These are phyloP conservation scores for Pleurotus giganteus DNA, from an alignment of 768 basidiomycete species.

Conservation along the genomic window DNA sequence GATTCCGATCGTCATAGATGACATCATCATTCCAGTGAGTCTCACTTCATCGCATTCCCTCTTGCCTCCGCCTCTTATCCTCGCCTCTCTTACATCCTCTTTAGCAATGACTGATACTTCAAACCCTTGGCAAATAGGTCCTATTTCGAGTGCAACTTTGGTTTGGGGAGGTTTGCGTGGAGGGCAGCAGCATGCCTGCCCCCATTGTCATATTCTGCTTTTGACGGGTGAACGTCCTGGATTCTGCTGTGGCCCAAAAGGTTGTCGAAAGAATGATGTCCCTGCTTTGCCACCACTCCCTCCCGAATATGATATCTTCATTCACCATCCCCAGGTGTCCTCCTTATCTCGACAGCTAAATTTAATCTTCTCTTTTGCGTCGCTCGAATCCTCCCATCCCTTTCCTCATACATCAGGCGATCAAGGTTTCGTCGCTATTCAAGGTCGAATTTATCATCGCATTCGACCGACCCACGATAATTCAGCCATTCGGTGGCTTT, in stretches of 20 bases:
- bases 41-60: too few relatives aligned
- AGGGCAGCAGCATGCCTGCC: slow-evolving; percentile 15
- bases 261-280: slow-evolving; percentile 17
- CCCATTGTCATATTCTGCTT: slow-evolving; percentile 18
- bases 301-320: slow-evolving; percentile 20
- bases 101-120: too few relatives aligned
- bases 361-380: slow-evolving; percentile 30
- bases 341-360: slow-evolving; percentile 23
- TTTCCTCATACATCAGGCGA: slow-evolving; percentile 16
- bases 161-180: not conserved
- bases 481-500: slow-evolving; percentile 29
- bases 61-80: too few relatives aligned
- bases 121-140: not conserved
- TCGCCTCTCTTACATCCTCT: too few relatives aligned
- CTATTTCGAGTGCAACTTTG: not conserved
- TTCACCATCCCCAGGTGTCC: slow-evolving; percentile 25
- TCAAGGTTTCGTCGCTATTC: slow-evolving; percentile 20
- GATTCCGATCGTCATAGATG: too few relatives aligned
- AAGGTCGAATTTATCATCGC: slow-evolving; percentile 31
- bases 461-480: slow-evolving; percentile 22
- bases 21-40: too few relatives aligned
- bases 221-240: slow-evolving; percentile 28
- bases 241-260: slow-evolving; percentile 30
- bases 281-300: slow-evolving; percentile 21
- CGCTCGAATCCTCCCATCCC: slow-evolving; percentile 21